phyloP scores from a whole-genome alignment of 176 grass and related monocot species.

The Dendrocalamus sinicus region DNA sequence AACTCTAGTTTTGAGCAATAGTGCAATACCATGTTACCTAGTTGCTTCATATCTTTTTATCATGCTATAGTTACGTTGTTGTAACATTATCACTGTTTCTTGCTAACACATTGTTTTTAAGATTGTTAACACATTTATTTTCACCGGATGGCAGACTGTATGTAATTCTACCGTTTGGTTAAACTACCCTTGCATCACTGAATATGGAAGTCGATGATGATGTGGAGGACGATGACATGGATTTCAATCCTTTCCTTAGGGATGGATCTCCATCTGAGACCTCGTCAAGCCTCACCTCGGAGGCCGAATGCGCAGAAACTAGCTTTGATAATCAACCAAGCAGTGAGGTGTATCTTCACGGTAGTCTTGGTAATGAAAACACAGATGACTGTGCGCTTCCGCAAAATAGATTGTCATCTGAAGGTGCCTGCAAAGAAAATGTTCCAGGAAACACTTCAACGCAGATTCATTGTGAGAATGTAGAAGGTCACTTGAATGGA shows the following conservation, averaged over 20 bases:
- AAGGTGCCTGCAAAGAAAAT: conserved; percentile 26
- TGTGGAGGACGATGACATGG: conserved; percentile 82
- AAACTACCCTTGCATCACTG: conserved; percentile 12
- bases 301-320: conserved; percentile 55
- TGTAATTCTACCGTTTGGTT: conserved; percentile 17
- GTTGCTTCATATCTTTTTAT: background rate
- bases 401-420: conserved; percentile 22
- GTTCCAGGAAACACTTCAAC: conserved; percentile 30
- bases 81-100: background rate
- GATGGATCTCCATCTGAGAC: conserved; percentile 73
- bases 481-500: conserved; percentile 38
- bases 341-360: conserved; percentile 2
- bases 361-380: conserved; percentile 35
- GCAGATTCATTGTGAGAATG: conserved; percentile 29
- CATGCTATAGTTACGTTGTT: background rate
- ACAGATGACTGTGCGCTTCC: conserved; percentile 24
- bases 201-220: conserved; percentile 83
- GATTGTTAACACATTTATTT: conserved; percentile 15
- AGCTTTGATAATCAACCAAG: conserved; percentile 39
- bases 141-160: conserved; percentile 33
- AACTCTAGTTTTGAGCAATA: background rate
- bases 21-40: background rate
- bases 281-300: conserved; percentile 82
- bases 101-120: background rate
- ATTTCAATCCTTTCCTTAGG: conserved; percentile 75